Base-by-base conservation (phyloP, 805 yeast genomes). In the Wickerhamomyces rabaulensis region DNA sequence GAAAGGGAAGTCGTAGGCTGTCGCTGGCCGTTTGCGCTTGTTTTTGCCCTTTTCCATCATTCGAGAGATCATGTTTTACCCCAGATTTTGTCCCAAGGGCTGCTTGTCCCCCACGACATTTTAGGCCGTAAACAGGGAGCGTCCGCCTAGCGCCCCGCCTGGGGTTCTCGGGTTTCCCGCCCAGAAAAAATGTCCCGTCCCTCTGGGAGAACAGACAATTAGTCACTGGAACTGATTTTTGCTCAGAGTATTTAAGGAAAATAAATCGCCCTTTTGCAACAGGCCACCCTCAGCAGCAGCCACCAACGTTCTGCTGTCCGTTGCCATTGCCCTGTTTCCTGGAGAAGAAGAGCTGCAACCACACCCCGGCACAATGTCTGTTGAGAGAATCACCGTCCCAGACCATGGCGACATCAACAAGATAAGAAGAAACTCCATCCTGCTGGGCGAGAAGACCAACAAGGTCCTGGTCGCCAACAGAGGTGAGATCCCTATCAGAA, bases 401-500 rank as follows among this genome's bases (percentile, higher is more conserved):
- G 56, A 51, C 33, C 52, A 46, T 44, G 61, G 61, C 27, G 56
- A 58, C 57, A 56, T 62, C 49, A 60, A 57, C 52, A 53, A 52
- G 39, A 55, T 72, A 49, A 66, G 77, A 61, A 65, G 67, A 51
- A 65, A 65, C 51, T 72, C 77, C 6, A 63, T 66, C 23, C 51
- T 72, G 10, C 52, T 69, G 46, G 74, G 75, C 36, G 54, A 60
- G 41, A 62, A 64, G 44, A 62, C 68, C 43, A 68, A 67, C 66
- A 81, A 82, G 73, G 78, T 86, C 62, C 71, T 87, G 52, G 94
- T 87, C 37, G 92, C 92, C 54, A 85, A 84, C 71, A 74, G 94
- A 71, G 94, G 92, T 58, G 92, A 86, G 67, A 85, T 85, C 58
- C 92, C 92, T 39, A 83, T 84, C 61, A 71, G 94, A 70, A 91